Evolutionary conservation across 2,329 filamentous ascomycete genomes (phyloP).

Genomic region (Pestalotiopsis sp.): DNA sequence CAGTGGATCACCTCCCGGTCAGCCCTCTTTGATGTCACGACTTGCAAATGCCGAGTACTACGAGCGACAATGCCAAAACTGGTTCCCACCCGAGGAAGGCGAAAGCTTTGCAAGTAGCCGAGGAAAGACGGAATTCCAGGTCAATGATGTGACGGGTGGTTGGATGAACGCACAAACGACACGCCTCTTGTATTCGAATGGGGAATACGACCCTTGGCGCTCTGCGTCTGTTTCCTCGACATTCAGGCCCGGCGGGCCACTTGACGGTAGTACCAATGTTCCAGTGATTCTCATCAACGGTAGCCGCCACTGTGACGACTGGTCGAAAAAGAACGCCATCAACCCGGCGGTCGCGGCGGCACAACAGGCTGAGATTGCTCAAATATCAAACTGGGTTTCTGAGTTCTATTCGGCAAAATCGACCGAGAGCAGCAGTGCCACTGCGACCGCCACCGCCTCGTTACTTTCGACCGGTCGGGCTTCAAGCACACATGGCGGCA

Average conservation of each 20-base stretch:
- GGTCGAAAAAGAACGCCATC: conserved; percentile 48
- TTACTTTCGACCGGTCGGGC: not conserved
- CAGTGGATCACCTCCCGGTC: conserved; percentile 48
- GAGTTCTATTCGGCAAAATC: conserved; percentile 42
- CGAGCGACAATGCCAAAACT: conserved; percentile 56
- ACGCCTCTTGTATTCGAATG: conserved; percentile 61
- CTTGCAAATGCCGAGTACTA: conserved; percentile 54
- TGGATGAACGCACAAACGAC: conserved; percentile 56
- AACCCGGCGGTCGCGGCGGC: conserved; percentile 49
- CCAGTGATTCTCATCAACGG: conserved; percentile 58
- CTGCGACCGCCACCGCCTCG: not conserved
- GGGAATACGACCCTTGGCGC: conserved; percentile 63
- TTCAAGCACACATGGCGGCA: no score
- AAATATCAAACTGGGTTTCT: conserved; percentile 56
- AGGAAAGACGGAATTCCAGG: conserved; percentile 47
- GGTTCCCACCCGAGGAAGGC: conserved; percentile 55
- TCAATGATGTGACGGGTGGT: conserved; percentile 59
- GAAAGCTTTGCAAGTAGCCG: conserved; percentile 49
- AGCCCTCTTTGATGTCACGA: conserved; percentile 53
- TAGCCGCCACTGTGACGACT: conserved; percentile 59
- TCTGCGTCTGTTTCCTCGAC: conserved; percentile 55
- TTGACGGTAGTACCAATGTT: conserved; percentile 45
- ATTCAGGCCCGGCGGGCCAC: conserved; percentile 56
- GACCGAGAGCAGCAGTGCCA: not conserved
- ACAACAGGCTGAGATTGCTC: conserved; percentile 48